Evolutionary conservation across 257 asterid species (phyloP), one percentile per base, ranked within the genome.

Genomic region (Solanum tacnaense): DNA sequence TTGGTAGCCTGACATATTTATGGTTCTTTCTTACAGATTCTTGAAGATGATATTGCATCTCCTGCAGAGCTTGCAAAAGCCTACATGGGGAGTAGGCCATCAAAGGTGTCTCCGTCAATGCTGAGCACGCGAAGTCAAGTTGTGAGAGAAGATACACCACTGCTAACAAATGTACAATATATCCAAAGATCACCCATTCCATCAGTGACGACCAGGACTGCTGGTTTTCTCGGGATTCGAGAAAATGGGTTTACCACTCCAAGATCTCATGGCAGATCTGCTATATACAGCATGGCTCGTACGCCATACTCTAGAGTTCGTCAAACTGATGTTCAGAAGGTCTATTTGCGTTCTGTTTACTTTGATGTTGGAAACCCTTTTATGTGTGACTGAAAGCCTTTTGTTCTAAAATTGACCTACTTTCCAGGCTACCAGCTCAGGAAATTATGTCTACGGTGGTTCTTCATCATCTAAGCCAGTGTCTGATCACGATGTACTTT

Each of bases 51-150:
- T 88, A 89, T 93, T 87, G 96, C 95, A 81, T 86, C 99, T 89
- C 98, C 99, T 44, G 94, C 98, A 79, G 98, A 96, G 90, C 93
- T 97, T 88, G 99, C 99, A 41, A 96, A 94, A 92, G 95, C 99
- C 84, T 97, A 97, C 91, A 96, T 97, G 99, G 98, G 98, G 79
- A 90, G 90, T 35, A 93, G 94, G 91, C 92, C 96, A 88, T 92
- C 94, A 49, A 95, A 92, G 89, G 92, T 90, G 60, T 96, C 97
- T 0, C 98, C 98, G 4, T 94, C 99, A 36, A 88, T 72, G 89
- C 90, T 92, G 89, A 93, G 98, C 82, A 86, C 83, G 39, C 95
- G 92, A 74, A 52, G 89, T 79, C 98, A 92, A 87, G 89, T 87
- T 84, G 89, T 90, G 52, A 92, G 88, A 84, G 96, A 93, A 87